Evolutionary conservation across 1,284 basidiomycete species (phyloP), one percentile per base, ranked within the genome.

Genomic region (Irpex lacteus): DNA sequence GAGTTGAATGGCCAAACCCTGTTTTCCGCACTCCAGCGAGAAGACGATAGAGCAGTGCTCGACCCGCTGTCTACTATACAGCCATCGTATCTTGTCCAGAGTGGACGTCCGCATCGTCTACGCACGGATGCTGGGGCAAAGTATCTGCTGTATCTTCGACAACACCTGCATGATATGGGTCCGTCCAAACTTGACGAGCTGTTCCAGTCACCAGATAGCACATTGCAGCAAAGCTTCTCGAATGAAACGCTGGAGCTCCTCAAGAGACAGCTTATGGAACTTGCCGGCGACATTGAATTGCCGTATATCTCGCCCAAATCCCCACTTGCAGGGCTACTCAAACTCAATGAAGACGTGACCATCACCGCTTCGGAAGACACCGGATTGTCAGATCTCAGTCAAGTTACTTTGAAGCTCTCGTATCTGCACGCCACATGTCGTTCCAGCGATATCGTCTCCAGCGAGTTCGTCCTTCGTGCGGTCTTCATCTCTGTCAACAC

Each of bases 41-140:
- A 86, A 5, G 76, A 76, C 40, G 75, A 82, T 36, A 75, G 80
- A n/a, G 71, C 82, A 3, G 76, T 86, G 32, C 80, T 90, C 6
- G 92, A 95, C 72, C 89, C 90, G 21, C 80, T 90, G 44, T 92
- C 92, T 21, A 87, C 88, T 53, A 91, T 86, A 54, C 92, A 91
- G 60, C 91, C 91, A 3, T 92, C 91, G 1, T 92, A 88, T 71
- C 81, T 94, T 49, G 84, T 94, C 34, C 92, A 92, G 72, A 82
- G 80, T 60, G 92, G 91, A 2, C 76, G 81, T 9, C 90, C 91
- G 2, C 83, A 87, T 60, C 73, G 79, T 50, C 71, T 93, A 53
- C 88, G 92, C 34, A 84, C 82, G 21, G 85, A 91, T 67, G 75
- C 81, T 1, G 78, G 80, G 3, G 91, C 92, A 78, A 88, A 86